Conservation (phyloP, 805 yeast species). For the Sporopachydermia lactativora region DNA sequence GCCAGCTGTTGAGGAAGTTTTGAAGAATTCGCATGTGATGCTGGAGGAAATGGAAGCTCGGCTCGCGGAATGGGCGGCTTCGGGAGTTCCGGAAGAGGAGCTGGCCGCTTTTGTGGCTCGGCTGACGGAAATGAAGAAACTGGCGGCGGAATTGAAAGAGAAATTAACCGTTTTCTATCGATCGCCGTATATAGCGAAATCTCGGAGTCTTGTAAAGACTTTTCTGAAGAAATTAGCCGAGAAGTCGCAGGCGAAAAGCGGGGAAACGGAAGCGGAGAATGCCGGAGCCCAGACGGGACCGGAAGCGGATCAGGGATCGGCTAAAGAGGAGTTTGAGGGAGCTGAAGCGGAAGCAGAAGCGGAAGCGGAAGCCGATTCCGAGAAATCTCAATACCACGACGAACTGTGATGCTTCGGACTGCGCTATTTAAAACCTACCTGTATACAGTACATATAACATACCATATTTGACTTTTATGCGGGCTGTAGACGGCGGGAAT, state of each 20-base stretch:
- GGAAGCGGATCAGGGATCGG: constrained; percentile 10
- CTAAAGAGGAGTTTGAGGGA: no score
- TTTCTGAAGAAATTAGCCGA: constrained; percentile 3
- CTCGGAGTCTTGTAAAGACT: background rate
- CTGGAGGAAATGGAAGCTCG: constrained; percentile 8
- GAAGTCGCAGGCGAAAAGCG: constrained; percentile 3
- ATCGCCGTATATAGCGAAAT: background rate
- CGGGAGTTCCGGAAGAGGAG: background rate
- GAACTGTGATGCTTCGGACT: no score
- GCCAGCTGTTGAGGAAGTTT: background rate
- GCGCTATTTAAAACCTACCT: no score
- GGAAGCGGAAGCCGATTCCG: no score
- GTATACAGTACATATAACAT: no score
- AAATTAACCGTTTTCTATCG: background rate
- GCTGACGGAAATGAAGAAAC: background rate
- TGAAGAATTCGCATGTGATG: background rate
- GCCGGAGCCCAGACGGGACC: constrained; percentile 5
- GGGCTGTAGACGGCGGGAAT: no score
- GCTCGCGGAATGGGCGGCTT: background rate
- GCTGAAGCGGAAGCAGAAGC: no score
- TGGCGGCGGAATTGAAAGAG: background rate
- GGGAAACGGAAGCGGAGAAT: constrained; percentile 3
- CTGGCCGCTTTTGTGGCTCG: background rate
- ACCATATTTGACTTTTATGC: no score
- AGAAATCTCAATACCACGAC: no score